Base-by-base conservation (phyloP, 345 rosid genomes). In the Eutrema japonicum region DNA sequence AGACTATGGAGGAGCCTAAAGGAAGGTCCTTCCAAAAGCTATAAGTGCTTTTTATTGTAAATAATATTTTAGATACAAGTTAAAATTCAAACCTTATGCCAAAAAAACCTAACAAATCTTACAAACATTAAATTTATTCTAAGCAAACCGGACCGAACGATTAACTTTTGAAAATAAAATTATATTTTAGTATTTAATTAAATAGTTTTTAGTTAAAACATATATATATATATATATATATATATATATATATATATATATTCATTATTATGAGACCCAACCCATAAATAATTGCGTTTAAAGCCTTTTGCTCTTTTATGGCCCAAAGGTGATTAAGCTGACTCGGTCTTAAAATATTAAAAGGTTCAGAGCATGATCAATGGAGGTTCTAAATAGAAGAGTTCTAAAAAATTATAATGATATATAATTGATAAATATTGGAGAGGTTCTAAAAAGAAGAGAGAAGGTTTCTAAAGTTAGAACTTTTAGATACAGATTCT, bases 301-400 rank as follows among this genome's bases (percentile, higher is more conserved):
- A 71, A 64, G 33, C 58, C 64, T 60, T 43, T 64, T 45, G 12
- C 6, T 45, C 6, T 35, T 22, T 22, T 46, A 3, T 36, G 66
- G 78, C 63, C 73, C 78, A 75, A 41, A 18, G 11, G 43, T 38
- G 71, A 45, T 8, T 27, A 46, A 64, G 33, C 57, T 54, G 41
- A 54, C 40, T 63, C 29, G 36, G 37, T 33, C 5, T 42, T 10
- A 50, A 10, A 10, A 14, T 16, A 55, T 37, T 37, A 36, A 45
- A 48, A 5, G 37, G 16, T 2, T 5, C 10, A n/a, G n/a, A n/a
- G n/a, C n/a, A n/a, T n/a, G n/a, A n/a, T n/a, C n/a, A n/a, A n/a
- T n/a, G n/a, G n/a, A n/a, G n/a, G n/a, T n/a, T n/a, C n/a, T n/a
- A n/a, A n/a, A n/a, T n/a, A n/a, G n/a, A n/a, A n/a, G n/a, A n/a